These are phyloP conservation scores for Populus tomentosa DNA, from an alignment of 441 rosid species.

Conservation along the genomic window DNA sequence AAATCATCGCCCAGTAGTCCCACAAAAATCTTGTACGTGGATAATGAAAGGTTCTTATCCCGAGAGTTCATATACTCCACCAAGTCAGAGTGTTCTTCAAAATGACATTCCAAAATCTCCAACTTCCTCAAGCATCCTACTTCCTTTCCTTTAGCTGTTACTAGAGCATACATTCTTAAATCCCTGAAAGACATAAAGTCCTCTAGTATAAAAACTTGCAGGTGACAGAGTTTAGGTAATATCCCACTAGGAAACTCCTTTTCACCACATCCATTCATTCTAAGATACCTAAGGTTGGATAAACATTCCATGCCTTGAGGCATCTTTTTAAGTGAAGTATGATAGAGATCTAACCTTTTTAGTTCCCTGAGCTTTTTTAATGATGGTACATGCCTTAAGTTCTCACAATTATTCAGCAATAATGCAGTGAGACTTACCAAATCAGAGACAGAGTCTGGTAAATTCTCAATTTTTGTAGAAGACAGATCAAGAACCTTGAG, in stretches of 20 bases:
- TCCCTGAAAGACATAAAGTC: too few relatives aligned
- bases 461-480: neutral
- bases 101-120: neutral
- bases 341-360: accelerated
- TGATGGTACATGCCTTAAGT: too few relatives aligned
- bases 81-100: neutral
- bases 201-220: neutral
- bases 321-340: accelerated
- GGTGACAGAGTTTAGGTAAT: neutral
- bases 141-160: neutral
- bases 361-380: neutral
- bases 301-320: neutral
- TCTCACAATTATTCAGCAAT: too few relatives aligned
- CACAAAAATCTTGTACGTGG: too few relatives aligned
- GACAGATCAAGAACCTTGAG: neutral
- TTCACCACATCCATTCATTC: neutral
- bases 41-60: neutral
- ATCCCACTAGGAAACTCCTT: neutral
- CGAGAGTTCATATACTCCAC: neutral
- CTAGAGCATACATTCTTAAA: too few relatives aligned
- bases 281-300: neutral
- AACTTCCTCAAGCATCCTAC: neutral
- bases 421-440: neutral
- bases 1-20: too few relatives aligned
- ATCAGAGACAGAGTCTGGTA: neutral